These are phyloP conservation scores for Aureobasidium lini DNA, from an alignment of 2,329 filamentous ascomycete genomes.

Conservation along the genomic window DNA sequence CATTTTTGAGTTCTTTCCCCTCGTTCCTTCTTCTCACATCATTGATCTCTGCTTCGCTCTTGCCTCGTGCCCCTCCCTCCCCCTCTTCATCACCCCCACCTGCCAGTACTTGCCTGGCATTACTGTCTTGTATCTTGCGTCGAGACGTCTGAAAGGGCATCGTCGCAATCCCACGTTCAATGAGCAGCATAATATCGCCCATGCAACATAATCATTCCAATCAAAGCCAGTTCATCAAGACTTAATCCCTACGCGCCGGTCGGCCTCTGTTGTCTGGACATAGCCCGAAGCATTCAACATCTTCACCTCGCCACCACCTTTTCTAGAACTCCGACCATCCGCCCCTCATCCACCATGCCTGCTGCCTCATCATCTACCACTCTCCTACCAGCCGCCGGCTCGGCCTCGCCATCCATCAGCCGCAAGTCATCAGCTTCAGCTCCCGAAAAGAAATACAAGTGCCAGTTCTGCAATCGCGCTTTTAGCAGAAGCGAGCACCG, in stretches of 20 bases:
- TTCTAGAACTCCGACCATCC: background rate
- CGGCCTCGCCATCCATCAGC: constrained; percentile 61
- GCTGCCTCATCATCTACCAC: constrained; percentile 58
- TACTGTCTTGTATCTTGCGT: background rate
- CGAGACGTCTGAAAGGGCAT: constrained; percentile 12
- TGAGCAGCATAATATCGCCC: constrained; percentile 19
- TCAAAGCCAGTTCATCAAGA: constrained; percentile 25
- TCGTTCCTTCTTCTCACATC: constrained; percentile 23
- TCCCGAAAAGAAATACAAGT: constrained; percentile 98
- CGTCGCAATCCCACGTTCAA: constrained; percentile 16
- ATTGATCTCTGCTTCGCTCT: constrained; percentile 13
- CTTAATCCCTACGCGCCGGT: constrained; percentile 33
- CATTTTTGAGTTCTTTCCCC: constrained; percentile 13
- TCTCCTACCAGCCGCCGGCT: constrained; percentile 52
- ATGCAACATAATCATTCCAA: constrained; percentile 21
- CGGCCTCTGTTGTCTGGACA: constrained; percentile 20
- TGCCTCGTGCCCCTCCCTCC: constrained; percentile 8
- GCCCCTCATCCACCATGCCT: constrained; percentile 46
- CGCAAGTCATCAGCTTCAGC: constrained; percentile 61
- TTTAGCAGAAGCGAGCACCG: constrained; percentile 97
- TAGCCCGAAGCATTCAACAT: constrained; percentile 17
- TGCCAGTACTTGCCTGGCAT: background rate
- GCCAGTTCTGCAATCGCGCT: constrained; percentile 94
- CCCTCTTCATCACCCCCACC: constrained; percentile 15
- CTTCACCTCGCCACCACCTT: constrained; percentile 16